Conservation (phyloP, 345 rosid species). For the Populus pruinosa region DNA sequence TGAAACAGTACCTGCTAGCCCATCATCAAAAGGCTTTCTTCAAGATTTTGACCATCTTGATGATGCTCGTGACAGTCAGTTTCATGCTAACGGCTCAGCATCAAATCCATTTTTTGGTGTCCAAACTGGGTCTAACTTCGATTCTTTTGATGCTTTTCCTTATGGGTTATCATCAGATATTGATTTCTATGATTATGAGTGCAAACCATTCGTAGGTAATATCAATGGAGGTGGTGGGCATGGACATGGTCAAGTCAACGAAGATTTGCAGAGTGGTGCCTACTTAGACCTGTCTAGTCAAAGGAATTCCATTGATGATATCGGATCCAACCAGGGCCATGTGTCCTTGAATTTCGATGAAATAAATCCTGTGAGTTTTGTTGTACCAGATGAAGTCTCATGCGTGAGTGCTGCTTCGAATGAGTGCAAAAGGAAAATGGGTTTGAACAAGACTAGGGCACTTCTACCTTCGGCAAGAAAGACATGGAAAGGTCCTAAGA, state of each 20-base stretch:
- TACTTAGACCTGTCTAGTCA: background rate
- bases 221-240: constrained; percentile 14
- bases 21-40: constrained; percentile 35
- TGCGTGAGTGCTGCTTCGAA: constrained; percentile 35
- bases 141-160: constrained; percentile 45
- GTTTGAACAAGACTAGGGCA: constrained; percentile 21
- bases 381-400: constrained; percentile 59
- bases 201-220: constrained; percentile 45
- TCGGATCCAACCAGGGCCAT: constrained; percentile 34
- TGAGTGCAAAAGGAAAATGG: background rate
- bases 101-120: constrained; percentile 37
- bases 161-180: constrained; percentile 34
- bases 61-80: constrained; percentile 20
- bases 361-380: constrained; percentile 40
- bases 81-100: constrained; percentile 42
- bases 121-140: constrained; percentile 33
- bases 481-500: constrained; percentile 48
- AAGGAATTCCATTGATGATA: constrained; percentile 20
- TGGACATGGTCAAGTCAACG: constrained; percentile 44
- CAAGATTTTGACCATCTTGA: constrained; percentile 57
- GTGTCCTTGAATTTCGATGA: constrained; percentile 40
- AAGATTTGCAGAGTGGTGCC: constrained; percentile 40
- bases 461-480: constrained; percentile 31
- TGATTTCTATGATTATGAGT: constrained; percentile 42
- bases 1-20: constrained; percentile 14